Evolutionary conservation across 371 early-diverging fungal species (phyloP).

Genomic region (Syncephalastrum sp.): DNA sequence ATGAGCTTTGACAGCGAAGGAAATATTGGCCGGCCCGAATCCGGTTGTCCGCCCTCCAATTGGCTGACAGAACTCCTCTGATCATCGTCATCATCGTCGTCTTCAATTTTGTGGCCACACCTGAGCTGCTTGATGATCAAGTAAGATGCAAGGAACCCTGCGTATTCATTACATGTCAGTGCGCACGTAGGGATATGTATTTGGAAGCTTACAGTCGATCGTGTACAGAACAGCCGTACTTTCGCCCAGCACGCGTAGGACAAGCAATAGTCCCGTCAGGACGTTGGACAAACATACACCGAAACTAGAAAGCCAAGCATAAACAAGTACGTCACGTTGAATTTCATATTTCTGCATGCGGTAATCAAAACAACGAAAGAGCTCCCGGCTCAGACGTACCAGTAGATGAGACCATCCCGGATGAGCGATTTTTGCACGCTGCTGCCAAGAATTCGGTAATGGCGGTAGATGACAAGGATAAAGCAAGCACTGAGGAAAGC

Average conservation of each 20-base stretch:
- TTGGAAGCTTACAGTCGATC: conserved; percentile 38
- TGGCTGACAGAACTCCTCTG: too few relatives aligned
- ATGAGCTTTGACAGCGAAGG: too few relatives aligned
- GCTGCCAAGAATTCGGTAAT: conserved; percentile 35
- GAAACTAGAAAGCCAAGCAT: conserved; percentile 23
- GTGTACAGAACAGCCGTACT: conserved; percentile 45
- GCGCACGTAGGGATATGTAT: not conserved
- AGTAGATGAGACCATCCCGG: conserved; percentile 41
- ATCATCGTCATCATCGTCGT: conserved; percentile 23
- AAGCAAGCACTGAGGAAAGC: conserved; percentile 41
- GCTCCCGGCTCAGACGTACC: conserved; percentile 17
- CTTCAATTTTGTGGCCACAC: conserved; percentile 14
- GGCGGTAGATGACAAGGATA: conserved; percentile 41
- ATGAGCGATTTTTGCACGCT: conserved; percentile 40
- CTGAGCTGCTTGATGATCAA: conserved; percentile 46
- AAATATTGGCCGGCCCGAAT: too few relatives aligned
- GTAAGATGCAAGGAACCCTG: conserved; percentile 50
- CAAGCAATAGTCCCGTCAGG: conserved; percentile 36
- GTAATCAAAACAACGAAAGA: too few relatives aligned
- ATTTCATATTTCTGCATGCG: not conserved
- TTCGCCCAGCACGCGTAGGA: conserved; percentile 32
- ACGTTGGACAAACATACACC: conserved; percentile 49
- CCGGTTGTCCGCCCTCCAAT: too few relatives aligned
- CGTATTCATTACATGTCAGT: not conserved
- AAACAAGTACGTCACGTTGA: conserved; percentile 2